Conservation (phyloP, 2,329 filamentous ascomycete genomes). For the Colletotrichum noveboracense region DNA sequence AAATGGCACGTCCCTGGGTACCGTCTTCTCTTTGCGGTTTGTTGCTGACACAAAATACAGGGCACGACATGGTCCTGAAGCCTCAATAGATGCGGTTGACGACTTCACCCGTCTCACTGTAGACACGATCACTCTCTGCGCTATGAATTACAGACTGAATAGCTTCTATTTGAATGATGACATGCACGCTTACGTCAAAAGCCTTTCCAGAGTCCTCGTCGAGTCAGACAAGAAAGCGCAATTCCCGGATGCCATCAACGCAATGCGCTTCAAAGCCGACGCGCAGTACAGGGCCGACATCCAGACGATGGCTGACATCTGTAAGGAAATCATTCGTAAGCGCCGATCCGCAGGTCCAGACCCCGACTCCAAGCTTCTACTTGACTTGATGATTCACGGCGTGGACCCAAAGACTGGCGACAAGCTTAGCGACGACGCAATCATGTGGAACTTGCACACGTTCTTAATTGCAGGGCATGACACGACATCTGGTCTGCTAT, state of each 20-base stretch:
- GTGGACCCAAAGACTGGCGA: conserved; percentile 71
- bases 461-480: conserved; percentile 76
- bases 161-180: conserved; percentile 62
- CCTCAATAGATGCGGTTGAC: conserved; percentile 57
- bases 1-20: conserved; percentile 57
- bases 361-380: conserved; percentile 61
- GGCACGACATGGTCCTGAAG: conserved; percentile 57
- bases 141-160: conserved; percentile 77
- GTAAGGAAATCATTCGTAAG: conserved; percentile 50
- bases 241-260: conserved; percentile 41
- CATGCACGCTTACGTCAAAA: conserved; percentile 71
- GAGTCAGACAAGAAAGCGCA: conserved; percentile 59
- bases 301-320: conserved; percentile 47
- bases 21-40: not conserved
- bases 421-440: conserved; percentile 65
- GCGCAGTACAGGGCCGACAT: conserved; percentile 48
- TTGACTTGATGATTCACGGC: conserved; percentile 73
- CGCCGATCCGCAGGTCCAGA: conserved; percentile 19
- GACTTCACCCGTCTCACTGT: conserved; percentile 77
- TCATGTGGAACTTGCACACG: conserved; percentile 74
- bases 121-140: conserved; percentile 74
- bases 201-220: conserved; percentile 68
- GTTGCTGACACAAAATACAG: conserved; percentile 45
- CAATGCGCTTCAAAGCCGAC: conserved; percentile 36
- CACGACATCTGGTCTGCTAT: conserved; percentile 70